Conservation (phyloP, 345 rosid genomes). For the Bruguiera gymnorhiza region DNA sequence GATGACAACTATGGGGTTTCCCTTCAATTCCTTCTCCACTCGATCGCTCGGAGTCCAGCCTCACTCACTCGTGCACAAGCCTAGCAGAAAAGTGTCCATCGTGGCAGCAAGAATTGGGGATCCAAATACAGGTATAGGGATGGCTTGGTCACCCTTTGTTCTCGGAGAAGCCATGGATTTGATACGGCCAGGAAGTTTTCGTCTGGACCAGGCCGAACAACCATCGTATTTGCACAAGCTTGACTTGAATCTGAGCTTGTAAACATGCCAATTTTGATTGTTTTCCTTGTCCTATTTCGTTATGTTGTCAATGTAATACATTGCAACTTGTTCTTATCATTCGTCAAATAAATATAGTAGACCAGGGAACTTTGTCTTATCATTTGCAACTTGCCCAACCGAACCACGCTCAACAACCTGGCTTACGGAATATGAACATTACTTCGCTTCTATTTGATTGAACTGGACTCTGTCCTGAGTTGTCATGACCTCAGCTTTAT, state of each 20-base stretch:
- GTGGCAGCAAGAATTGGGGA: slow-evolving; percentile 23
- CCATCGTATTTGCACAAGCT: slow-evolving; percentile 24
- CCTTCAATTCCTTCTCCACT: slow-evolving; percentile 18
- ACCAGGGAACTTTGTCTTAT: no score
- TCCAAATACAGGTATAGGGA: slow-evolving; percentile 17
- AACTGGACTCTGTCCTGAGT: no score
- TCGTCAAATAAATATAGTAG: not conserved
- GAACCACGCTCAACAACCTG: no score
- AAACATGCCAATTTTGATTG: slow-evolving; percentile 2
- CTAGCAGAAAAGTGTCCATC: slow-evolving; percentile 23
- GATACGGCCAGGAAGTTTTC: slow-evolving; percentile 48
- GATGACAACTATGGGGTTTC: slow-evolving; percentile 22
- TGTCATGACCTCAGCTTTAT: no score
- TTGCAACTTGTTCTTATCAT: not conserved
- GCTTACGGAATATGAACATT: no score
- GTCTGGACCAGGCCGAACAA: slow-evolving; percentile 18
- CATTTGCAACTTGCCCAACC: no score
- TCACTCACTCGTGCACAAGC: slow-evolving; percentile 40
- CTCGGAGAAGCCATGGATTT: slow-evolving; percentile 25
- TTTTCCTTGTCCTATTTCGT: not conserved
- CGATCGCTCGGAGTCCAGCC: slow-evolving; percentile 39
- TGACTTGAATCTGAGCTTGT: slow-evolving; percentile 42
- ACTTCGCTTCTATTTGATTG: no score
- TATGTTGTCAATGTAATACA: not conserved
- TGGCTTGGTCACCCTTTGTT: slow-evolving; percentile 17